Base-by-base conservation (phyloP, 371 early-diverging fungal genomes). In the Dichotomocladium elegans region DNA sequence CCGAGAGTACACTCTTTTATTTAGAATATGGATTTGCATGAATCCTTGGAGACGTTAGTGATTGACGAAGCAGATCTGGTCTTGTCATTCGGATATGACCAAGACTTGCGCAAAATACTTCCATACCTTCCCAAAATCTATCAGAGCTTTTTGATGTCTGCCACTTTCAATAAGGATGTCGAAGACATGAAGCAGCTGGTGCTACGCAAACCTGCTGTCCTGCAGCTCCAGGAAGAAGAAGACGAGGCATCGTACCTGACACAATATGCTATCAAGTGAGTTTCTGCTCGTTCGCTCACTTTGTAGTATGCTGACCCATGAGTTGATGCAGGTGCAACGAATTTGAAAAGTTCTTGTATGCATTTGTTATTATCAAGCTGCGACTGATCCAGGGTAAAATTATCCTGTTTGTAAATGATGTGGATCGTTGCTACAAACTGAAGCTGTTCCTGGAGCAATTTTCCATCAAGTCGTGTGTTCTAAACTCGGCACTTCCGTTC, bases 1-100 rank as follows among this genome's bases (percentile, higher is more conserved):
- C 33, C 10, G 8, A n/a, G 33, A 33, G 10, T 33, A 33, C 8
- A 33, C 15, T 14, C 17, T 10, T 17, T 2, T 41, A 4, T 40
- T 24, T 75, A 81, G 54, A 82, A 70, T 47, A 72, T 93, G 53
- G 70, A 55, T 3, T 46, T 93, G 49, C 60, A 67, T 26, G 75
- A 81, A 6, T 68, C 83, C 8, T 73, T 96, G 48, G 86, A 91
- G 45, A 87, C 85, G 3, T 74, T 98, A 29, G 93, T 95, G 10
- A 90, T 98, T 46, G 98, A 98, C 55, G 98, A 98, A 72, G 96
- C 96, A 1, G 96, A 96, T 73, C 66, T 96, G 27, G 87, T 96
- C 2, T 70, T 95, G 37, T 92, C 92, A 22, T 95, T 92, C 69
- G 98, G 97, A 22, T 92, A 95, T 58, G 89, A 92, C 52, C 85